Conservation (phyloP, 257 asterid genomes). For the Marsdenia floribunda region DNA sequence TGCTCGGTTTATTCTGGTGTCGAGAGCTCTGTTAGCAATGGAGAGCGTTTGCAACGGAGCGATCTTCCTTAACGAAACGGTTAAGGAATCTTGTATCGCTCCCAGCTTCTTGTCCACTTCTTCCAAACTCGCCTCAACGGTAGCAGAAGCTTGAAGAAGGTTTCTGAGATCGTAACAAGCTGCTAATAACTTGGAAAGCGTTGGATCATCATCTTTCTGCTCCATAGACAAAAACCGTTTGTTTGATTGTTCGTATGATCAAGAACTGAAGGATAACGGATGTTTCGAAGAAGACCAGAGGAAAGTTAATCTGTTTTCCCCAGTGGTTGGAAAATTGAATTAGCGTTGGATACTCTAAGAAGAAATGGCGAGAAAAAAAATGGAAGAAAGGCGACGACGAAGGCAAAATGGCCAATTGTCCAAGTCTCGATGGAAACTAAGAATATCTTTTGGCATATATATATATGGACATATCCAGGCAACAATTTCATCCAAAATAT, state of each 20-base stretch:
- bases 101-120: constrained; percentile 34
- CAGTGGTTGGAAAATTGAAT: neutral
- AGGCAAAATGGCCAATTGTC: constrained; percentile 3
- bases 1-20: constrained; percentile 66
- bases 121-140: constrained; percentile 33
- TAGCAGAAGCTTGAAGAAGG: constrained; percentile 37
- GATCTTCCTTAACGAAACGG: constrained; percentile 40
- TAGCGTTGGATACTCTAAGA: neutral
- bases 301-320: neutral
- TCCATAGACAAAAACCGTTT: constrained; percentile 26
- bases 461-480: neutral
- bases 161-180: constrained; percentile 42
- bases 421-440: constrained; percentile 3
- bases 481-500: neutral
- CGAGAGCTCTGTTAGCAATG: constrained; percentile 67
- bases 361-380: neutral
- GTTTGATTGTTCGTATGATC: neutral
- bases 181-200: constrained; percentile 26
- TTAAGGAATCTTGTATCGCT: constrained; percentile 33
- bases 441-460: neutral
- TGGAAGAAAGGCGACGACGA: neutral
- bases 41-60: constrained; percentile 74
- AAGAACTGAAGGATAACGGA: neutral
- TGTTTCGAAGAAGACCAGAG: neutral
- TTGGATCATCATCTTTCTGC: constrained; percentile 36